Percentiles rank a stretch among this genome's conserved stretches.
Evolutionary conservation across 2,329 filamentous ascomycete species (phyloP).

Genomic region (Pseudocercospora eumusae): DNA sequence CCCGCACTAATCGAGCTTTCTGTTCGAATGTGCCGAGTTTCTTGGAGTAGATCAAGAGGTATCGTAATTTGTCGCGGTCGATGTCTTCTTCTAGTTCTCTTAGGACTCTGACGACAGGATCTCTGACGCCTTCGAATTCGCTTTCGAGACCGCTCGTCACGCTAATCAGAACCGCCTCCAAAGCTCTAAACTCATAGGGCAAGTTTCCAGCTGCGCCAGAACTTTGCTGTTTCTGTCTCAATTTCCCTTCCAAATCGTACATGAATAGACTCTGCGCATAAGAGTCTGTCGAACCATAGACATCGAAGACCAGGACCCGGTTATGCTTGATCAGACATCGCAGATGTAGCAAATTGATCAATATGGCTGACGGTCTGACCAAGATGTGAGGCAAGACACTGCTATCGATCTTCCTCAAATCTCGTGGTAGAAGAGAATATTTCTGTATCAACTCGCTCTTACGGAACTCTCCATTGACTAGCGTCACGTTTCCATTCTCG

Average conservation of each 20-base stretch:
- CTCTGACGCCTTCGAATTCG: conserved; percentile 90
- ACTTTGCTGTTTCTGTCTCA: conserved; percentile 72
- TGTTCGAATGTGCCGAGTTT: conserved; percentile 96
- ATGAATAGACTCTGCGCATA: conserved; percentile 97
- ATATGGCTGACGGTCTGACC: conserved; percentile 85
- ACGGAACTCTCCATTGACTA: conserved; percentile 94
- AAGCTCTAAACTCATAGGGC: conserved; percentile 92
- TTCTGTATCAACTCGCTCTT: conserved; percentile 97
- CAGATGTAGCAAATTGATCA: conserved; percentile 94
- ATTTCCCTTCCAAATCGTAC: conserved; percentile 91
- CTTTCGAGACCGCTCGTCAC: conserved; percentile 89
- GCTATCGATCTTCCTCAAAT: conserved; percentile 96
- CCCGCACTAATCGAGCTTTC: conserved; percentile 88
- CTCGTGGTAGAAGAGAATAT: conserved; percentile 90
- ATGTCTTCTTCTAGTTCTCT: conserved; percentile 95
- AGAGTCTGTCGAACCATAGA: conserved; percentile 90
- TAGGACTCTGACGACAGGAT: conserved; percentile 86
- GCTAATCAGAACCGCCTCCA: conserved; percentile 92
- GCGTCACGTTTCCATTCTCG: conserved; percentile 83
- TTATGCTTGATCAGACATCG: conserved; percentile 94
- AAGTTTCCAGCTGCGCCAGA: conserved; percentile 56
- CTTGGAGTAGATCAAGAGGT: conserved; percentile 91
- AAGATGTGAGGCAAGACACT: conserved; percentile 94
- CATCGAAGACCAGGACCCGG: conserved; percentile 91
- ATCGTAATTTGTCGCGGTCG: conserved; percentile 86